A percentile compares a stretch with the other conserved stretches of the same genome.
Conservation (phyloP, 2,329 filamentous ascomycete species). For the Trichoderma koningiopsis region DNA sequence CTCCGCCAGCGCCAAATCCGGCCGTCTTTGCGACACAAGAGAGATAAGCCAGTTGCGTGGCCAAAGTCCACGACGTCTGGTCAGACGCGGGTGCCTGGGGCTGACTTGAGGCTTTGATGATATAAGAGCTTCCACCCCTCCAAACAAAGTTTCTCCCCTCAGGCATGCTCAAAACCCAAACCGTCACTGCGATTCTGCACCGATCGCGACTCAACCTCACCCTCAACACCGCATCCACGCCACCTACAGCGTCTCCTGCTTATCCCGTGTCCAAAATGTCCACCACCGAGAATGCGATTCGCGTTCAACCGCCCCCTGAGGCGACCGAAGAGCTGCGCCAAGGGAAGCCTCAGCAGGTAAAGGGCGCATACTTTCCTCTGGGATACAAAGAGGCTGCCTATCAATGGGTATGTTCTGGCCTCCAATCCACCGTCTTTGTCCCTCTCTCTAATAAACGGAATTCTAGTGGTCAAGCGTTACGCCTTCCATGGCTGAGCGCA, state of each 20-base stretch:
- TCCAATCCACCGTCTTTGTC: neutral
- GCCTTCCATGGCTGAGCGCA: constrained; percentile 81
- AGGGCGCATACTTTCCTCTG: constrained; percentile 70
- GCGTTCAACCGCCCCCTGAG: constrained; percentile 27
- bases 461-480: constrained; percentile 81
- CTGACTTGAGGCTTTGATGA: neutral
- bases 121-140: constrained; percentile 8
- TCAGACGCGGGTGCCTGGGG: constrained; percentile 22
- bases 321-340: constrained; percentile 31
- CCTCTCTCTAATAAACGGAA: neutral
- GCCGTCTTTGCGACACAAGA: constrained; percentile 15
- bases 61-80: neutral
- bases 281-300: constrained; percentile 36
- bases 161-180: constrained; percentile 51
- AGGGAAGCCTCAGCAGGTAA: constrained; percentile 34
- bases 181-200: constrained; percentile 44
- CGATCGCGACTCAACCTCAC: constrained; percentile 43
- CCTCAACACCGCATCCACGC: constrained; percentile 29
- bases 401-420: constrained; percentile 72
- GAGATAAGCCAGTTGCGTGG: constrained; percentile 9
- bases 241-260: neutral
- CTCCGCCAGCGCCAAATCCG: constrained; percentile 24
- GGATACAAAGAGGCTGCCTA: constrained; percentile 88
- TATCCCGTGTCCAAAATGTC: constrained; percentile 37
- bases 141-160: neutral